Evolutionary conservation across 148 eudicot genomes (phyloP), one percentile per base, ranked within the genome.

Genomic region (Polygonum maritimum): DNA sequence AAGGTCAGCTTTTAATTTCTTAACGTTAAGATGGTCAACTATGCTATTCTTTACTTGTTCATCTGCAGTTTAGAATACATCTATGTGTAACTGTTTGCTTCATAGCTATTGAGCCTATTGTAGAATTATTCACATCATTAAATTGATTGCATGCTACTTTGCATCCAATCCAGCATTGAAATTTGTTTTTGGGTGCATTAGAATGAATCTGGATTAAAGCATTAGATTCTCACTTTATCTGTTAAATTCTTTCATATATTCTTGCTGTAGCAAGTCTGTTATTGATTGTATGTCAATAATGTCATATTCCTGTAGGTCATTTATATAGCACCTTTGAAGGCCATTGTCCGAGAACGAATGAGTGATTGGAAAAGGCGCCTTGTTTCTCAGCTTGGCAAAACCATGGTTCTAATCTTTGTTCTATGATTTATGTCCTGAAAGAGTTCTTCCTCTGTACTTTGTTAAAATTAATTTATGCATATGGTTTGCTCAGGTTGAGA

Each of bases 321-420:
- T 71, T 95, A 95, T 71, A 92, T 95, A 84, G 98, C 98, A 84
- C 98, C 98, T 71, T 80, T 95, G 79, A 95, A 95, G 85, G 98
- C 98, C 78, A 86, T 95, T 79, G 98, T 95, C 55, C 90, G 98
- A 69, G 98, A 95, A 85, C 88, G 98, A 82, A 90, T 95, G 96
- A 90, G 79, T 75, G 98, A 95, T 79, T 95, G 98, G 98, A 88
- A 75, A 84, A 95, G 82, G 78, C 85, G 94, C 73, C 92, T 95
- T 79, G 97, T 92, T 73, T 83, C 89, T 60, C 88, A 88, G 85
- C 94, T 95, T 80, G 97, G 96, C 69, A 95, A 95, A 82, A 48
- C 84, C 80, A 95, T 95, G 98, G 98, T 67, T 67, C 71, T 35
- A 44, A 11, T 22, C 48, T 63, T 21, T 62, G 2, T 45, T 21